phyloP scores from a whole-genome alignment of 2,329 filamentous ascomycete genomes.

The Xylaria multiplex region DNA sequence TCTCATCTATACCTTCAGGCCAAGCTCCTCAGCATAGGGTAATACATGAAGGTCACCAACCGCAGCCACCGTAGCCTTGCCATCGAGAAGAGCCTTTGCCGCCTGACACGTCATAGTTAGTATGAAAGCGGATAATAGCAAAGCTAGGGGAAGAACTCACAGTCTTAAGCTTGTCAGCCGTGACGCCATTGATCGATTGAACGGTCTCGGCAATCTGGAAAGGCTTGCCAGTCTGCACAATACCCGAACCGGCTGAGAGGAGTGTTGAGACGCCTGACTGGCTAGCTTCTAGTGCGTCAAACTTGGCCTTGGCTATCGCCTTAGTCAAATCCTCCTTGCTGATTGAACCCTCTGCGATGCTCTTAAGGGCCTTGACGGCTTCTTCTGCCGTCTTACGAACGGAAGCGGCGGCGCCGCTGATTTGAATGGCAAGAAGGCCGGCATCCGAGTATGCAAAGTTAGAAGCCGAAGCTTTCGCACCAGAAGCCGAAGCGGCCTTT shows the following conservation, averaged over 20 bases:
- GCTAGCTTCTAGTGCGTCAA: constrained; percentile 83
- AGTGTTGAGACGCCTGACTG: constrained; percentile 82
- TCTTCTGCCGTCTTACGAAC: constrained; percentile 79
- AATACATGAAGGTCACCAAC: constrained; percentile 93
- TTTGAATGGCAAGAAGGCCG: constrained; percentile 84
- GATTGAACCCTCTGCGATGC: constrained; percentile 78
- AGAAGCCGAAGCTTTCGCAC: constrained; percentile 75
- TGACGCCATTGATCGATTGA: constrained; percentile 82
- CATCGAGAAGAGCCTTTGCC: constrained; percentile 86
- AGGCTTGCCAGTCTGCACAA: constrained; percentile 82
- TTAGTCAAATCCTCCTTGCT: constrained; percentile 89
- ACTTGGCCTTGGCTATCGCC: constrained; percentile 92
- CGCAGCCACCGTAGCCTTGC: constrained; percentile 87
- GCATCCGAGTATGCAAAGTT: constrained; percentile 93
- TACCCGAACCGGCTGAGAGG: constrained; percentile 83
- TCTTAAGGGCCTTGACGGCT: constrained; percentile 83
- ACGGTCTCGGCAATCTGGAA: constrained; percentile 85
- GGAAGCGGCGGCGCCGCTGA: constrained; percentile 77
- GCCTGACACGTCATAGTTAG: constrained; percentile 65
- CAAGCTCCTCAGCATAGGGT: constrained; percentile 93
- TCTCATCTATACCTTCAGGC: constrained; percentile 83
- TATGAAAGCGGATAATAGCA: constrained; percentile 3
- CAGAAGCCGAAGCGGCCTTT: constrained; percentile 76
- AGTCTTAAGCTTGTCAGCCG: constrained; percentile 83
- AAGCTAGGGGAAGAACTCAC: constrained; percentile 63